Percentiles rank a stretch among this genome's conserved stretches.
phyloP scores from a whole-genome alignment of 768 basidiomycete genomes.

The Phaeotremella skinneri region DNA sequence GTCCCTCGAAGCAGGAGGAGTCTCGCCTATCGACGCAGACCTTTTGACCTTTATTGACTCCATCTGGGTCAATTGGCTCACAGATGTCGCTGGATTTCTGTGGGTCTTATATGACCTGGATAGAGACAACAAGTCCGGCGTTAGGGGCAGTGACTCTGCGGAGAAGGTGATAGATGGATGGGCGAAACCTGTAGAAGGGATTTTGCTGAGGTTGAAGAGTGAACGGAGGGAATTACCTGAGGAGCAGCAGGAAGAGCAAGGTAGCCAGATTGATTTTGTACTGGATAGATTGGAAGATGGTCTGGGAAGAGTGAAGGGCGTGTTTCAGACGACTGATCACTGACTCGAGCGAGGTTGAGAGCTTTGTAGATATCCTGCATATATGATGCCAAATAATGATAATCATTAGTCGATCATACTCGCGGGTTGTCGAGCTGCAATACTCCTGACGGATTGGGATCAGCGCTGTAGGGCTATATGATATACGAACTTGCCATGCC shows the following conservation, averaged over 20 bases:
- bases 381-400: neutral
- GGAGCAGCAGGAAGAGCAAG: neutral
- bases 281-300: constrained; percentile 13
- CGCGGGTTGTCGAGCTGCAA: too few relatives aligned
- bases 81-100: constrained; percentile 13
- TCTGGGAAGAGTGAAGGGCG: neutral
- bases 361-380: neutral
- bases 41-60: constrained; percentile 10
- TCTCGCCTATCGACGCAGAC: constrained; percentile 8
- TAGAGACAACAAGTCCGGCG: neutral
- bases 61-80: constrained; percentile 18
- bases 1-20: constrained; percentile 4
- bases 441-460: too few relatives aligned
- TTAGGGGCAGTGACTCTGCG: neutral
- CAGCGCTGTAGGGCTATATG: too few relatives aligned
- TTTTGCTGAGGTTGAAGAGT: neutral
- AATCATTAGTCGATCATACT: neutral
- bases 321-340: neutral
- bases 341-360: neutral
- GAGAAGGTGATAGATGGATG: neutral
- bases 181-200: neutral
- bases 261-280: constrained; percentile 6
- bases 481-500: too few relatives aligned
- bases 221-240: constrained; percentile 3
- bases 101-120: constrained; percentile 19